phyloP scores from a whole-genome alignment of 139 green algal genomes.

The Chlorella sp. region DNA sequence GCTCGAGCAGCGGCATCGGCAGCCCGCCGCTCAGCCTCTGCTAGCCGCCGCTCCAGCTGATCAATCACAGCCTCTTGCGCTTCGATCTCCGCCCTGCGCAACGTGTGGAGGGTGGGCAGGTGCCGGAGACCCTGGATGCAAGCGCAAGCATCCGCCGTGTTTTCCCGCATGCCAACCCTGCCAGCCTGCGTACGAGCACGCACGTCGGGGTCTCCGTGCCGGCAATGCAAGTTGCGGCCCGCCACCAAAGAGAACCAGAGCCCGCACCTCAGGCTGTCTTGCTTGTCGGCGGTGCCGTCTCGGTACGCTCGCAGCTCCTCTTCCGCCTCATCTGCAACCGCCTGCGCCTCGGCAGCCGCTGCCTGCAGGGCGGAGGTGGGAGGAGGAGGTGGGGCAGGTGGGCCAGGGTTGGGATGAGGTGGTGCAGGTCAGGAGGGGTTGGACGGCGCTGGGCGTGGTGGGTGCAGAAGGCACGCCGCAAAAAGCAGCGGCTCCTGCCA shows the following conservation, averaged over 20 bases:
- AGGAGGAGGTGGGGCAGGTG: no score
- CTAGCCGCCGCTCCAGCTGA: constrained; percentile 29
- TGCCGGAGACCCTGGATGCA: not conserved
- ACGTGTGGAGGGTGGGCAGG: not conserved
- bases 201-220: no score
- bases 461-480: no score
- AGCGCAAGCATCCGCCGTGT: no score
- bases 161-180: no score
- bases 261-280: constrained; percentile 8
- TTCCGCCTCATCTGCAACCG: constrained; percentile 53
- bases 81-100: constrained; percentile 46
- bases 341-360: constrained; percentile 52
- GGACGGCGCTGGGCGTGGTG: no score
- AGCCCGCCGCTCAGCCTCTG: constrained; percentile 20
- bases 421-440: no score
- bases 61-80: constrained; percentile 41
- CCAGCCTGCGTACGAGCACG: no score
- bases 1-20: constrained; percentile 28
- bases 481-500: no score
- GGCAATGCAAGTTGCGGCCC: no score
- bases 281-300: constrained; percentile 32
- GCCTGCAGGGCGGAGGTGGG: not conserved
- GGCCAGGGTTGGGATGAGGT: no score
- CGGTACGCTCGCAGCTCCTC: constrained; percentile 41
- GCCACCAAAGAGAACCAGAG: not conserved